Percentiles rank a stretch among this genome's conserved stretches.
Conservation (phyloP, 192 early-diverging fungal species). For the Linderina pennispora region DNA sequence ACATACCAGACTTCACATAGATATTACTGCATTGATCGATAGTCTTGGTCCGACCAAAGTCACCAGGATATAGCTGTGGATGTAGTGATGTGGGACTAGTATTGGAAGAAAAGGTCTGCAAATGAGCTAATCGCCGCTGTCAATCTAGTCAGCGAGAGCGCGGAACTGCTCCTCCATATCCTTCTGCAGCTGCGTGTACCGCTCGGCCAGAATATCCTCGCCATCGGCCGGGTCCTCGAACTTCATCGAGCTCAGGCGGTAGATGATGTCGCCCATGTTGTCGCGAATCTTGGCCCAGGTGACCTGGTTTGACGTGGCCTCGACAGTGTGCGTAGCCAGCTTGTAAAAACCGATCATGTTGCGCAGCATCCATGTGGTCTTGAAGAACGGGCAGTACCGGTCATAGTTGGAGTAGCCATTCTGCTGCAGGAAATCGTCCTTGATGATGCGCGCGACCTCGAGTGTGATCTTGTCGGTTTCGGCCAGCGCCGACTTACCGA, state of each 20-base stretch:
- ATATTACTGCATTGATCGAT: too few species aligned
- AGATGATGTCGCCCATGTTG: slow-evolving; percentile 83
- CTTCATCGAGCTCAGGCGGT: slow-evolving; percentile 99
- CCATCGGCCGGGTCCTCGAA: slow-evolving; percentile 99
- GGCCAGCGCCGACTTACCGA: slow-evolving; percentile 89
- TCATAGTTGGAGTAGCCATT: slow-evolving; percentile 99
- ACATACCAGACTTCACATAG: too few species aligned
- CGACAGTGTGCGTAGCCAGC: slow-evolving; percentile 90
- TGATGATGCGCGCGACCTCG: slow-evolving; percentile 95
- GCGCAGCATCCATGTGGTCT: slow-evolving; percentile 96
- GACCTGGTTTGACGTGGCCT: slow-evolving; percentile 80
- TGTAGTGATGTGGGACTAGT: background rate
- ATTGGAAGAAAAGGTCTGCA: slow-evolving; percentile 5
- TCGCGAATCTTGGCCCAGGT: slow-evolving; percentile 97
- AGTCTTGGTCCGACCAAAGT: too few species aligned
- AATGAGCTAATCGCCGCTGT: background rate
- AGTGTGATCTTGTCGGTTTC: slow-evolving; percentile 99
- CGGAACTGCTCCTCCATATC: slow-evolving; percentile 97
- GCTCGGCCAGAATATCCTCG: slow-evolving; percentile 76
- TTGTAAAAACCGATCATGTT: slow-evolving; percentile 98
- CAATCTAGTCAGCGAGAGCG: slow-evolving; percentile 58
- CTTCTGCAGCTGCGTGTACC: slow-evolving; percentile 84
- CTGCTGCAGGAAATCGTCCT: slow-evolving; percentile 99
- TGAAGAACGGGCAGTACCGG: slow-evolving; percentile 99
- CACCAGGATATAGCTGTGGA: too few species aligned